Conservation (phyloP, 1,284 basidiomycete species). For the Grifola frondosa region DNA sequence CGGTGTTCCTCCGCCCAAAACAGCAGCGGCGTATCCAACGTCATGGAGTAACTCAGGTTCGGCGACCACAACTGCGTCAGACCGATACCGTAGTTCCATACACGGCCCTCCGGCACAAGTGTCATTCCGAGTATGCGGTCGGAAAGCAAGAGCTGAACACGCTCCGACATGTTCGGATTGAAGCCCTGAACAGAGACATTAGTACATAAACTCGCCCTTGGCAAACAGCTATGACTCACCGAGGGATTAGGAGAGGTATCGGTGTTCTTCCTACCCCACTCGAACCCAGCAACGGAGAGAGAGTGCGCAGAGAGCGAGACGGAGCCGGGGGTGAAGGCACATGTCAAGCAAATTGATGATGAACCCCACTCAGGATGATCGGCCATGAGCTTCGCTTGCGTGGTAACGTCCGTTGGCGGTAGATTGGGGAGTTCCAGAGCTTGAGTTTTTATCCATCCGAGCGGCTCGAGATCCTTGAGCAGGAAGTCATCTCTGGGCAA, state of each 20-base stretch:
- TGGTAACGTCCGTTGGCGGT: slow-evolving; percentile 91
- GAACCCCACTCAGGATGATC: slow-evolving; percentile 95
- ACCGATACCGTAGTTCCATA: slow-evolving; percentile 94
- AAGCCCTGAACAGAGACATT: slow-evolving; percentile 58
- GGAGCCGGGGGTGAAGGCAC: slow-evolving; percentile 97
- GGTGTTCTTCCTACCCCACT: slow-evolving; percentile 95
- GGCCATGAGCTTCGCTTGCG: slow-evolving; percentile 96
- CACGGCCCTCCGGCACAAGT: slow-evolving; percentile 84
- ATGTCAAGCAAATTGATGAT: slow-evolving; percentile 90
- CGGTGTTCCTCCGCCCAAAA: slow-evolving; percentile 98
- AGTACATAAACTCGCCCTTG: slow-evolving; percentile 9
- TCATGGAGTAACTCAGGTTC: slow-evolving; percentile 82
- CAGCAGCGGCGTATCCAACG: slow-evolving; percentile 84
- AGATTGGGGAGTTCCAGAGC: slow-evolving; percentile 91
- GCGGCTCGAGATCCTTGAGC: slow-evolving; percentile 90
- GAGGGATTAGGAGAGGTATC: slow-evolving; percentile 84
- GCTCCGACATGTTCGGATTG: slow-evolving; percentile 97
- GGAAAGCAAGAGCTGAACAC: slow-evolving; percentile 91
- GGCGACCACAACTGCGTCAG: slow-evolving; percentile 91
- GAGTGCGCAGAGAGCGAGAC: slow-evolving; percentile 94
- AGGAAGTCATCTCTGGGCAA: slow-evolving; percentile 93
- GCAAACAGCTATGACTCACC: slow-evolving; percentile 34
- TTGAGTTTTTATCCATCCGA: slow-evolving; percentile 99
- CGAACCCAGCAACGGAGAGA: slow-evolving; percentile 89
- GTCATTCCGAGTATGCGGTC: slow-evolving; percentile 94